Conservation (phyloP, 164 flowering plant species). For the Akebia trifoliata region DNA sequence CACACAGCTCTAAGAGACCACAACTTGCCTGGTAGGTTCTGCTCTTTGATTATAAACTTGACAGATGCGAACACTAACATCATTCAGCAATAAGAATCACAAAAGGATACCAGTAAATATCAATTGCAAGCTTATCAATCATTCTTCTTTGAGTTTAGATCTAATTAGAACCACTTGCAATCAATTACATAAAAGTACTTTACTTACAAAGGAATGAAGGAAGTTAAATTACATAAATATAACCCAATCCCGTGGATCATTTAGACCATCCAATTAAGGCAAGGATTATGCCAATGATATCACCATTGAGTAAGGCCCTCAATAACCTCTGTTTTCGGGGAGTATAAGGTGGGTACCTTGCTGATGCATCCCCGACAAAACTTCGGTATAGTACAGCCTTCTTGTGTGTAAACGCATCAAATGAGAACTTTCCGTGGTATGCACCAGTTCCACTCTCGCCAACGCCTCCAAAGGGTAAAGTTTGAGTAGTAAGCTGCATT, state of each 20-base stretch:
- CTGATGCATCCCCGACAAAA: slow-evolving; percentile 58
- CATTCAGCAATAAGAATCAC: too few species aligned
- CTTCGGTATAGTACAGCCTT: slow-evolving; percentile 70
- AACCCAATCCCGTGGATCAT: slow-evolving; percentile 1
- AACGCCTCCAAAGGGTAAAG: slow-evolving; percentile 91
- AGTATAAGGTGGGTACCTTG: slow-evolving; percentile 82
- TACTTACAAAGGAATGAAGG: background rate
- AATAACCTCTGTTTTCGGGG: slow-evolving; percentile 45
- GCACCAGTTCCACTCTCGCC: slow-evolving; percentile 85
- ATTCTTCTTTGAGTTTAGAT: background rate
- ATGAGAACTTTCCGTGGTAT: slow-evolving; percentile 87
- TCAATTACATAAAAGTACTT: background rate
- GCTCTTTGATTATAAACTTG: too few species aligned
- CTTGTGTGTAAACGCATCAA: slow-evolving; percentile 82
- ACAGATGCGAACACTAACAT: too few species aligned
- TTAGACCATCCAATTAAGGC: slow-evolving; percentile 40
- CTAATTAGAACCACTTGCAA: background rate
- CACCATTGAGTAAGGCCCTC: slow-evolving; percentile 53
- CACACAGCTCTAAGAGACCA: too few species aligned
- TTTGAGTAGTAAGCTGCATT: slow-evolving; percentile 54
- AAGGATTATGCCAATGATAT: slow-evolving; percentile 37
- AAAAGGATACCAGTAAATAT: too few species aligned
- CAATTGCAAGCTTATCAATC: too few species aligned
- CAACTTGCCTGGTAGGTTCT: too few species aligned
- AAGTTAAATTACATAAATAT: too few species aligned